phyloP scores from a whole-genome alignment of 371 early-diverging fungal species.

The Mucor saturninus region DNA sequence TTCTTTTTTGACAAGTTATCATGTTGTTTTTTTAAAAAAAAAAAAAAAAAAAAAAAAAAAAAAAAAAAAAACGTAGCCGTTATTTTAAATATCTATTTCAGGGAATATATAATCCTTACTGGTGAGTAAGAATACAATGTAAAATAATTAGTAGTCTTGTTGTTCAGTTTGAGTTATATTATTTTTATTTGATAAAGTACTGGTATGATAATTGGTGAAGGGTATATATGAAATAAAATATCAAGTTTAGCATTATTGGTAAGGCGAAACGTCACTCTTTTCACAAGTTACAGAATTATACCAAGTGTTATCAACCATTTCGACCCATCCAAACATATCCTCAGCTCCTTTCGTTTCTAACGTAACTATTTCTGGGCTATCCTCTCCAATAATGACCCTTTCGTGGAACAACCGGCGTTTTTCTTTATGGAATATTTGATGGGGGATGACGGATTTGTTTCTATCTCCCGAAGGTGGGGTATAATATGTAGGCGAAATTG shows the following conservation, averaged over 20 bases:
- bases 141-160: constrained; percentile 9
- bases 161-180: constrained; percentile 11
- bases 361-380: not conserved
- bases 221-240: constrained; percentile 5
- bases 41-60: no score
- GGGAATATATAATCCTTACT: not conserved
- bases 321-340: constrained; percentile 13
- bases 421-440: constrained; percentile 3
- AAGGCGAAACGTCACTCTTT: constrained; percentile 10
- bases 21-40: no score
- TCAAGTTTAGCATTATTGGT: constrained; percentile 5
- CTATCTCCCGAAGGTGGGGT: constrained; percentile 5
- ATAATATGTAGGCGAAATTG: constrained; percentile 2
- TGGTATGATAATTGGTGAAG: constrained; percentile 3
- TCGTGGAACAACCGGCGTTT: constrained; percentile 12
- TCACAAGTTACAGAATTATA: constrained; percentile 1
- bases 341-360: not conserved
- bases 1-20: no score
- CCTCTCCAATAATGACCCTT: constrained; percentile 8
- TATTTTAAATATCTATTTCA: constrained; percentile 2
- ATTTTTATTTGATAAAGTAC: constrained; percentile 5
- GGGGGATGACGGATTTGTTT: not conserved
- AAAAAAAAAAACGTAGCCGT: not conserved
- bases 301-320: constrained; percentile 13
- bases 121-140: constrained; percentile 11